A percentile compares a stretch with the other conserved stretches of the same genome.
phyloP scores from a whole-genome alignment of 2,329 filamentous ascomycete species.

The Clarireedia monteithiana region DNA sequence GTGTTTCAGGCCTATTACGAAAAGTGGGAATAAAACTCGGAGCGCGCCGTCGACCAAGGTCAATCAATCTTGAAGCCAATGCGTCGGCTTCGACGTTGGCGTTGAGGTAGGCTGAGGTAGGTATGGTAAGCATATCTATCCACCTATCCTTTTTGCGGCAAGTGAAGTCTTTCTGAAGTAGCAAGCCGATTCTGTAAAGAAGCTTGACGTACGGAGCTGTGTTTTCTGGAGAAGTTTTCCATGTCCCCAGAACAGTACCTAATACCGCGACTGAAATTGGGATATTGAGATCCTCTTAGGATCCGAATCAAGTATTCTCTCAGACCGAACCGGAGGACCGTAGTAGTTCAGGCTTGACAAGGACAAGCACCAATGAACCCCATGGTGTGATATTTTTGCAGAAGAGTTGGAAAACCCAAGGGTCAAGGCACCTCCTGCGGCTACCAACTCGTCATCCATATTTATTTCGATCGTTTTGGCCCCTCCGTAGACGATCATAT shows the following conservation, averaged over 20 bases:
- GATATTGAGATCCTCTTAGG: background rate
- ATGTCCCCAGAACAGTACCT: background rate
- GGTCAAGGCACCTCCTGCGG: background rate
- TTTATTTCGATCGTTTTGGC: background rate
- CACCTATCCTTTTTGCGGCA: no score
- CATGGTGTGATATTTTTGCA: slow-evolving; percentile 11
- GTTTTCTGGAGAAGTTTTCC: no score
- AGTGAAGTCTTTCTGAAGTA: no score
- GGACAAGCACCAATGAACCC: slow-evolving; percentile 15
- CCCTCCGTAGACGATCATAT: slow-evolving; percentile 12
- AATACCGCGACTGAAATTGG: background rate
- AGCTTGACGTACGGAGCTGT: no score
- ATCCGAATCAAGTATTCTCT: background rate
- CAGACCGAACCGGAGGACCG: slow-evolving; percentile 10
- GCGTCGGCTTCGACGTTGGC: no score
- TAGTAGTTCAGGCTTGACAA: slow-evolving; percentile 10
- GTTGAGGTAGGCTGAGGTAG: no score
- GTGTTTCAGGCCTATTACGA: no score
- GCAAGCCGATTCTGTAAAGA: no score
- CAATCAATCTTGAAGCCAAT: no score
- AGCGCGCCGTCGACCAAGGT: no score
- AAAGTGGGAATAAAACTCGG: no score
- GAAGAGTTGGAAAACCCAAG: slow-evolving; percentile 13
- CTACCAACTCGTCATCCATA: slow-evolving; percentile 18
- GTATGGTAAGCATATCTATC: no score